Base-by-base conservation (phyloP, 768 basidiomycete species). In the Tricholoma terreum region DNA sequence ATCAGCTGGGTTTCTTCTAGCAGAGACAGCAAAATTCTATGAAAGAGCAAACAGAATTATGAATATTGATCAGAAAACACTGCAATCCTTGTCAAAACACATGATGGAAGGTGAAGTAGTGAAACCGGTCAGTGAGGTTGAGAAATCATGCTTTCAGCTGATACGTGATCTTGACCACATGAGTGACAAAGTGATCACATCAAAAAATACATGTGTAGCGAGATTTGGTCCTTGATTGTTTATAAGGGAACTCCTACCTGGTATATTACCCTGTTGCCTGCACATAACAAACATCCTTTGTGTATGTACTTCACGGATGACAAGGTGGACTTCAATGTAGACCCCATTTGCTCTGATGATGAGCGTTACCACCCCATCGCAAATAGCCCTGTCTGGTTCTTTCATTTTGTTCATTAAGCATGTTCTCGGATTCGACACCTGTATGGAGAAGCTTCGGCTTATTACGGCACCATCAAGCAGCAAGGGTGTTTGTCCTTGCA, bases 401-500 rank as follows among this genome's bases (percentile, higher is more conserved):
- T 74, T 58, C 58, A 74, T 46, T 60, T 64, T 21, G 3, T 69
- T 73, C 52, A 62, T 75, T 6, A 58, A 61, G 17, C 59, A 71
- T 57, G 55, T 71, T n/a, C 24, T 67, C 31, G 53, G 69, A 64
- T 35, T 65, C 50, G 59, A 55, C n/a, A 61, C 19, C 4, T 71
- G 2, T 74, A 60, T 58, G 73, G 74, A 2, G n/a, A 62, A 0
- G 68, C 72, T 12, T n/a, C 54, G 1, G 71, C 60, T 1, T 75
- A 72, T 57, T 72, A 70, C 64, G 68, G 68, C 8, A 68, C 64
- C 1, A 67, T 74, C 45, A 75, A 77, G 53, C 68, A 72, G 55
- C 75, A 77, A 61, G 75, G 74, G 0, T 45, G 68, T 4, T 52
- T 74, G 0, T 74, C 74, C 0, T 49, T 79, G 4, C 77, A 79